Conservation (phyloP, 345 rosid genomes). For the Litchi chinensis region DNA sequence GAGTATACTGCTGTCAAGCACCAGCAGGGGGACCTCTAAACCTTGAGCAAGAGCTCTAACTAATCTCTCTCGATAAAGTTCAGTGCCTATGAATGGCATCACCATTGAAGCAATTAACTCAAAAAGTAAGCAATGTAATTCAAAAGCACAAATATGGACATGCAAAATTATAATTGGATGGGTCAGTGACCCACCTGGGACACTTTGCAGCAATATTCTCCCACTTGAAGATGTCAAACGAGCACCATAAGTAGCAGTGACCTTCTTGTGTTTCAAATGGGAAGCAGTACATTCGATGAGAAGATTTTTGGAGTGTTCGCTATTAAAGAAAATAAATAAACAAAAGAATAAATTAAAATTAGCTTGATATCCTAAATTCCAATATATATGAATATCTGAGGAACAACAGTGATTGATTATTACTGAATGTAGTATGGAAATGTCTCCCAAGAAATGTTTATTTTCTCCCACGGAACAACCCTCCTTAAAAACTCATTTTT, state of each 20-base stretch:
- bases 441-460: conserved; percentile 86
- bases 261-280: conserved; percentile 70
- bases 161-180: neutral
- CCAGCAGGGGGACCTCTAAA: conserved; percentile 77
- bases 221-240: conserved; percentile 85
- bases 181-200: conserved; percentile 64
- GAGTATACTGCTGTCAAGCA: conserved; percentile 89
- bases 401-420: conserved; percentile 30
- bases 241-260: conserved; percentile 62
- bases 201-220: conserved; percentile 86
- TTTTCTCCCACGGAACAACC: conserved; percentile 88
- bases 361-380: conserved; percentile 13
- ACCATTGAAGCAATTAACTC: conserved; percentile 16
- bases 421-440: conserved; percentile 95
- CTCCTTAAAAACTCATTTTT: conserved; percentile 77
- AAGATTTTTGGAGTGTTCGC: conserved; percentile 72
- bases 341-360: conserved; percentile 5
- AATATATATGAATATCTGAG: neutral
- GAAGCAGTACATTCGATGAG: conserved; percentile 89
- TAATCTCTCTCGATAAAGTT: conserved; percentile 89
- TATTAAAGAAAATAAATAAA: conserved; percentile 32
- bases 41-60: conserved; percentile 91
- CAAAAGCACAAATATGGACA: neutral
- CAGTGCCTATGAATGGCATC: conserved; percentile 67
- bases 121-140: conserved; percentile 1